Base-by-base conservation (phyloP, 2,329 filamentous ascomycete species). In the Scytalidium sp. region DNA sequence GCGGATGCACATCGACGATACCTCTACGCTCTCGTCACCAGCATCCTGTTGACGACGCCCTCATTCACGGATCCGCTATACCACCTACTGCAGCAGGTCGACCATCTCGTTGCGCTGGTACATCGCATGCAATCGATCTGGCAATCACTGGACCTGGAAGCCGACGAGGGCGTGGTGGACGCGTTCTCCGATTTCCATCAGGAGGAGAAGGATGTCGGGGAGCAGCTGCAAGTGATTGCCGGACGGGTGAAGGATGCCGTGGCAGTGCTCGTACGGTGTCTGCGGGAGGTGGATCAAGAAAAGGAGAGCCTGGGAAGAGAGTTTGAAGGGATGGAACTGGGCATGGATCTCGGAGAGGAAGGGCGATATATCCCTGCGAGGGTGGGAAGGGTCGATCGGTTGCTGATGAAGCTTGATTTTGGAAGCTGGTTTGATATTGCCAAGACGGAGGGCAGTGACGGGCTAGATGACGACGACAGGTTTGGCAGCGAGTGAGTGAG, bases 361-460 rank as follows among this genome's bases (percentile, higher is more conserved):
- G 75, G 72, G 0, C 69, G 68, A 54, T 96, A 89, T 65, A 76
- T 85, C 23, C 87, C 90, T 1, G 78, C 82, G 54, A 83, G 87
- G 52, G 81, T 90, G 3, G 89, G 89, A 0, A 88, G 90, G 1
- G 83, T 97, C 42, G 90, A 96, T 70, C 77, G 88, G 51, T 69
- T 97, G 64, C 68, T 97, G 64, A 96, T 96, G 90, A 96, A 96
- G 73, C 72, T 97, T 60, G 91, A 96, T 57, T 67, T 67, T 57
- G 64, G 64, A 4, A 59, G 60, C 0, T 67, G 65, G 65, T 66
- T 67, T 53, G 58, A 62, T 50, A 54, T 25, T 19, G 51, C 46
- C 29, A 56, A 43, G 47, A 49, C 41, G 8, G 42, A 43, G 27
- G 51, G 29, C 3, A 50, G 51, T 7, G 50, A 51, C 29, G 52